Evolutionary conservation across 148 eudicot species (phyloP).

Genomic region (Beta vulgaris): DNA sequence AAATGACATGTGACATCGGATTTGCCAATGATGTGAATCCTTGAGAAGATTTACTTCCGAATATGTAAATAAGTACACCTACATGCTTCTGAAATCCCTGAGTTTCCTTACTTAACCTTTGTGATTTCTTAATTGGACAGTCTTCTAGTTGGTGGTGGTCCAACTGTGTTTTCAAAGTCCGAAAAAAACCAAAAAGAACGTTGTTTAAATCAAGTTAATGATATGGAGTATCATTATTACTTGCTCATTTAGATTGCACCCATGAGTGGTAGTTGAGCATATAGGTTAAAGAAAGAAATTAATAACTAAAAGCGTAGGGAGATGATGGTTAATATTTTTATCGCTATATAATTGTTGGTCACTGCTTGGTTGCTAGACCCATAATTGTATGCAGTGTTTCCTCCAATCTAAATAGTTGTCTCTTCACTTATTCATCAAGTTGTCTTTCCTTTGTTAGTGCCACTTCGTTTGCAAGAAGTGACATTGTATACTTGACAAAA

Average conservation of each 20-base stretch:
- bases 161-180: background rate
- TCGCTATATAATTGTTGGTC: constrained; percentile 16
- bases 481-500: background rate
- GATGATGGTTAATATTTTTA: constrained; percentile 5
- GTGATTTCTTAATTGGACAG: background rate
- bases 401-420: constrained; percentile 5
- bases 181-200: background rate
- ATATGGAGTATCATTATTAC: background rate
- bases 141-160: background rate
- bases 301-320: background rate
- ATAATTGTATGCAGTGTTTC: constrained; percentile 4
- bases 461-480: constrained; percentile 9
- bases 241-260: constrained; percentile 5
- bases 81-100: constrained; percentile 16
- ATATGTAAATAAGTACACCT: background rate
- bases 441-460: constrained; percentile 10
- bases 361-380: constrained; percentile 1
- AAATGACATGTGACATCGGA: constrained; percentile 15
- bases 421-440: background rate
- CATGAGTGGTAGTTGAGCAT: constrained; percentile 20
- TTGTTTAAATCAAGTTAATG: constrained; percentile 5
- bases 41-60: constrained; percentile 10
- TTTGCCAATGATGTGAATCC: constrained; percentile 5
- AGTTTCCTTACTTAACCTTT: background rate
- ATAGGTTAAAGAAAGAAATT: background rate